Base-by-base conservation (phyloP, 345 rosid genomes). In the Sonneratia caseolaris region DNA sequence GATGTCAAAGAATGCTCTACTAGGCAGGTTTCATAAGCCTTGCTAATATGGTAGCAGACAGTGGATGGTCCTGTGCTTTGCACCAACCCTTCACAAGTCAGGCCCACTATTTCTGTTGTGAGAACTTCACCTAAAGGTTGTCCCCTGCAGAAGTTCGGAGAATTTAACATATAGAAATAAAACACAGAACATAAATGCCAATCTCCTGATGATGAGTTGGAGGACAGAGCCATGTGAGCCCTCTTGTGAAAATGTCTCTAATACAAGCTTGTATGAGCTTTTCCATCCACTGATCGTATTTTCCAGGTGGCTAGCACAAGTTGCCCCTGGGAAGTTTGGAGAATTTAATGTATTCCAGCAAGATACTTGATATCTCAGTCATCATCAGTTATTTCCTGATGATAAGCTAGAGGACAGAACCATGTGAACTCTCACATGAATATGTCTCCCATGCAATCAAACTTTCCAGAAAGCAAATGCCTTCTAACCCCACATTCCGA, bases 211-310 rank as follows among this genome's bases (percentile, higher is more conserved):
- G 47, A 70, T 61, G 62, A 78, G 55, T 67, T 68, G 59, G 67
- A 48, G 68, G 77, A 77, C 81, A 75, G 71, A 57, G 45, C 75
- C 80, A 72, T 68, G 82, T 68, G 79, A 77, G 61, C 47, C 53
- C 22, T 59, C 75, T 15, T 56, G 32, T 43, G 64, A 55, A 61
- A 21, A 55, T 37, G 55, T 49, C 32, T 21, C 27, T 15, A 36
- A 56, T 47, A 4, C 45, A 42, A 42, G 7, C 45, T 9, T 42
- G 10, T 42, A 42, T 27, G 32, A 27, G 32, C 1, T 27, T 27
- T 27, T 27, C 32, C 32, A 27, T 27, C n/a, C 64, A 15, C 64
- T n/a, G 27, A 57, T 27, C n/a, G 2, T n/a, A 9, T 57, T 57
- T 57, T 57, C 64, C 16, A 14, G 53, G 18, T 48, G 53, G 53